Evolutionary conservation across 306 rosid genomes (phyloP), one percentile per base, ranked within the genome.

Genomic region (Rosa rugosa): DNA sequence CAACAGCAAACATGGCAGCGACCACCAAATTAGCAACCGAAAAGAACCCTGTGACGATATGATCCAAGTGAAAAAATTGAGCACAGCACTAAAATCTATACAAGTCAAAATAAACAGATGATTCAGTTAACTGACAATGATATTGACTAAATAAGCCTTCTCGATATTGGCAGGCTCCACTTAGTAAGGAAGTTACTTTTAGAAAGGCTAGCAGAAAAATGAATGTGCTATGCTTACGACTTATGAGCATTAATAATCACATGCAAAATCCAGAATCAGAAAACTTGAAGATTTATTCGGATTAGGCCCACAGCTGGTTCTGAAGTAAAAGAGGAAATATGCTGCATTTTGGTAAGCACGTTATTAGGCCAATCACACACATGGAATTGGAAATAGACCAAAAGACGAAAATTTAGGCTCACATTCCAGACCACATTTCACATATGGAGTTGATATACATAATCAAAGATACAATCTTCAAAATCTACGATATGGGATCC

Each of bases 21-120:
- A 86, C 97, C 93, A 91, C 76, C 82, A 71, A 81, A 88, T 2
- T 53, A 91, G 87, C 86, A 89, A 81, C 20, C 90, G 89, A 50
- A 88, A 71, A 53, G 92, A 93, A 67, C 79, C 88, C 97, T 91
- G 80, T 5, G 34, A 72, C 46, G 68, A 69, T 47, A 76, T 41
- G 12, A 27, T 44, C 69, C 27, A 74, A 63, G 23, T 5, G 5
- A 47, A 72, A 27, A 27, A 31, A 23, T 14, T 62, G 5, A 75
- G 59, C 11, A 67, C 14, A 17, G 22, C 42, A 70, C 5, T 7
- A 71, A 4, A 4, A 47, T 47, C 45, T 14, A 71, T 45, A 27
- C 4, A 31, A 10, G 8, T 23, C 20, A 25, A 57, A 4, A 42
- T 11, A 16, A 14, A 31, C 36, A 31, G 36, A 31, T 31, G 36